These are phyloP conservation scores for Globisporangium orthogonon DNA, from an alignment of 352 stramenopile genomes.

Conservation along the genomic window DNA sequence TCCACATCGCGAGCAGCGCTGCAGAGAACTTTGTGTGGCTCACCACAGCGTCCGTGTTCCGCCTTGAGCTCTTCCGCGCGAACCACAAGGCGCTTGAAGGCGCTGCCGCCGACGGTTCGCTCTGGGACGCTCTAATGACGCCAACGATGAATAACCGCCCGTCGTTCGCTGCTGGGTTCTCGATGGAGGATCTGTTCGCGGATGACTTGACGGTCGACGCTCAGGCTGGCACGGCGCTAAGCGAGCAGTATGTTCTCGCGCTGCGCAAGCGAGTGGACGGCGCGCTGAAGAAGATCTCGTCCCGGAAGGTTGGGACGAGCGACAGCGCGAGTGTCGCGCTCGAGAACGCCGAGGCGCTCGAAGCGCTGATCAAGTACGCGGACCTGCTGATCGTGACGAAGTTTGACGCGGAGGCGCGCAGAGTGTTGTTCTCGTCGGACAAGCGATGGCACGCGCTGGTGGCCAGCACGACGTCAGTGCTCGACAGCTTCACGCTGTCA, in stretches of 20 bases:
- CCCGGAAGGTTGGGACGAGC: slow-evolving; percentile 15
- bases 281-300: slow-evolving; percentile 24
- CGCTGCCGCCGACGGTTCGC: slow-evolving; percentile 15
- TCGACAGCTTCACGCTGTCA: slow-evolving; percentile 52
- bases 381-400: slow-evolving; percentile 38
- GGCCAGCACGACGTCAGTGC: slow-evolving; percentile 23
- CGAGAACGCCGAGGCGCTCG: slow-evolving; percentile 35
- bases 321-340: slow-evolving; percentile 19
- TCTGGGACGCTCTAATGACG: slow-evolving; percentile 27
- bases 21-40: slow-evolving; percentile 41
- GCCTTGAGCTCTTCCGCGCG: slow-evolving; percentile 43
- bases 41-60: slow-evolving; percentile 35
- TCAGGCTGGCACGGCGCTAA: slow-evolving; percentile 20
- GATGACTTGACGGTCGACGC: slow-evolving; percentile 13
- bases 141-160: slow-evolving; percentile 6
- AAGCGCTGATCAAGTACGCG: slow-evolving; percentile 40
- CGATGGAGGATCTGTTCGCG: slow-evolving; percentile 19
- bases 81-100: slow-evolving; percentile 21
- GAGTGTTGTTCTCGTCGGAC: slow-evolving; percentile 34
- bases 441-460: slow-evolving; percentile 39
- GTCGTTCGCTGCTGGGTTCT: slow-evolving; percentile 1
- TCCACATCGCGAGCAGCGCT: slow-evolving; percentile 39
- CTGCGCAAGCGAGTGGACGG: slow-evolving; percentile 29
- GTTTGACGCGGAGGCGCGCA: slow-evolving; percentile 25
- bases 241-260: slow-evolving; percentile 36